Conservation (phyloP, 2,329 filamentous ascomycete genomes). For the Hypocrella siamensis region DNA sequence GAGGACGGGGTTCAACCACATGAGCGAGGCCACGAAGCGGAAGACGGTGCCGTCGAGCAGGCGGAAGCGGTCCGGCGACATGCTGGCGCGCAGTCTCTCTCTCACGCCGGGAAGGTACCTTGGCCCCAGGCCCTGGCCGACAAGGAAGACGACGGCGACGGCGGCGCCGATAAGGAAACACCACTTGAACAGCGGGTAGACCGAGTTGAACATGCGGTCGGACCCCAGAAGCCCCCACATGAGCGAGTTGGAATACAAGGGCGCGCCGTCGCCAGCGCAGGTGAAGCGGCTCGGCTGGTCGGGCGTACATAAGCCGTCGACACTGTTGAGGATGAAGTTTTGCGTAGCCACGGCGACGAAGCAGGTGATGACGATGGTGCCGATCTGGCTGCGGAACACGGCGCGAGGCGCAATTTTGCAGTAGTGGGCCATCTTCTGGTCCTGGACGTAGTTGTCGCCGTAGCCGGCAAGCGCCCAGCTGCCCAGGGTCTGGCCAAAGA, state of each 20-base stretch:
- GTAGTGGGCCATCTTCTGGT: constrained; percentile 36
- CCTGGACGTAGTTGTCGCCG: constrained; percentile 25
- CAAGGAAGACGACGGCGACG: constrained; percentile 18
- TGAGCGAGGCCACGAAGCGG: constrained; percentile 19
- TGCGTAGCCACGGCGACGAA: constrained; percentile 28
- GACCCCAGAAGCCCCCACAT: constrained; percentile 38
- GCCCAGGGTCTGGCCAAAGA: constrained; percentile 10
- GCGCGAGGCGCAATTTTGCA: constrained; percentile 31
- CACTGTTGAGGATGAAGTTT: constrained; percentile 22
- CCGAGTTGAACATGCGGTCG: constrained; percentile 23
- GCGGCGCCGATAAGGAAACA: constrained; percentile 25
- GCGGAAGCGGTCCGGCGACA: constrained; percentile 16
- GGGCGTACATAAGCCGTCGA: constrained; percentile 15
- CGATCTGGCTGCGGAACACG: constrained; percentile 30
- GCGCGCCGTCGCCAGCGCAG: constrained; percentile 31
- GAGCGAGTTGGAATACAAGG: constrained; percentile 19
- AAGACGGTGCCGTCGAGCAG: constrained; percentile 21
- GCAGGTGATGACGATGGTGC: constrained; percentile 28
- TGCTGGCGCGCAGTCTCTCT: constrained; percentile 11
- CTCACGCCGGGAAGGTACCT: constrained; percentile 14
- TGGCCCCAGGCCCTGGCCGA: constrained; percentile 6
- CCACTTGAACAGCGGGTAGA: constrained; percentile 23
- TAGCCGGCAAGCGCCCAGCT: constrained; percentile 15
- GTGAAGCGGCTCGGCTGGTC: constrained; percentile 25
- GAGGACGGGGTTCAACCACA: constrained; percentile 25